Base-by-base conservation (phyloP, 1,139 yeast genomes). In the Blastobotrys elegans region DNA sequence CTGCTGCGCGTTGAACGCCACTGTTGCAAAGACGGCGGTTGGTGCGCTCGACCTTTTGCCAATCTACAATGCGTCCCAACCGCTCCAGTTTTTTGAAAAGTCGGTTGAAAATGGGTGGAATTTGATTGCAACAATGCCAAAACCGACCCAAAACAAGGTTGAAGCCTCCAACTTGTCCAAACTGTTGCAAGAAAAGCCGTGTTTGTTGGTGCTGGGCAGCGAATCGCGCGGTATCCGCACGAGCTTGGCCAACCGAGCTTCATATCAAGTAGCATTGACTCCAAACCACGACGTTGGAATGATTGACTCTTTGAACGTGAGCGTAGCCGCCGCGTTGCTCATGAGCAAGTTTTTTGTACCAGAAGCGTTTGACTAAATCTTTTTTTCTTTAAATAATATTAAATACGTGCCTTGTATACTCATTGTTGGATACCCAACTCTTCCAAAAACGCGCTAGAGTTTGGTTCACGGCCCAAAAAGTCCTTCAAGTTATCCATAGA, bases 221-320 rank as follows among this genome's bases (percentile, higher is more conserved):
- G 97, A 89, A 67, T 95, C 95, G 7, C 72, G 72, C 16, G 97
- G 97, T 29, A 79, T 89, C 24, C 72, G 96, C 48, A 82, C 83
- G 14, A 75, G 79, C 42, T 57, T 89, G 55, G 71, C 77, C 51
- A 68, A 77, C 49, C 71, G 82, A 53, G 79, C 90, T 46, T 88
- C 87, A 54, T 81, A 72, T 58, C 69, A 77, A 47, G 90, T 81
- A 8, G 76, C 78, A 21, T 71, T 86, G 60, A 50, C 48, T 10
- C 46, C 48, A 7, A 39, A 48, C 17, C 50, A 48, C 39, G 51
- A 48, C 11, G 56, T 59, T 14, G 46, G 51, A 26, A 66, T 78
- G 14, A 82, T 89, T 32, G 96, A 88, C 60, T 85, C 95, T 20
- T 70, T 89, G 56, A 89, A 89, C 62, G 97, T 87, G 33, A 85